phyloP scores from a whole-genome alignment of 345 rosid species.

The Rhizophora apiculata region DNA sequence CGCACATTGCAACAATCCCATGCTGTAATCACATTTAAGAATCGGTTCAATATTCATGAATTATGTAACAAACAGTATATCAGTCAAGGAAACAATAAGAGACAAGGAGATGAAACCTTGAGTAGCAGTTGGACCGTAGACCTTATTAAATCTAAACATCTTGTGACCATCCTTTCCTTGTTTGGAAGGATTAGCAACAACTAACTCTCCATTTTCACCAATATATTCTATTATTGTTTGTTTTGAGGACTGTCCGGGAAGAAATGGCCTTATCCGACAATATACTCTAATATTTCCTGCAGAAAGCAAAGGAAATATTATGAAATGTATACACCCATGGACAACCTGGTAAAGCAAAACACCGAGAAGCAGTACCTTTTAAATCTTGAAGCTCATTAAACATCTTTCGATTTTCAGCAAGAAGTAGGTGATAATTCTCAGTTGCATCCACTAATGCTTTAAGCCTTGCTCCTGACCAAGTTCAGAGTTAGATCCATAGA shows the following conservation, averaged over 20 bases:
- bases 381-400: conserved; percentile 92
- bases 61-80: conserved; percentile 3
- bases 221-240: conserved; percentile 51
- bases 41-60: background rate
- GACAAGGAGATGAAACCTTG: conserved; percentile 56
- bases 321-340: background rate
- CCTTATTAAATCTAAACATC: conserved; percentile 70
- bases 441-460: conserved; percentile 55
- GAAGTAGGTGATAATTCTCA: conserved; percentile 61
- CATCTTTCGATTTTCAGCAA: conserved; percentile 73
- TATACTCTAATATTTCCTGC: conserved; percentile 92
- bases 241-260: conserved; percentile 55
- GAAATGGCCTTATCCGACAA: conserved; percentile 79
- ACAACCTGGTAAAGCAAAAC: conserved; percentile 3
- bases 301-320: conserved; percentile 7
- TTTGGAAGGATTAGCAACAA: conserved; percentile 64
- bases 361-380: conserved; percentile 48
- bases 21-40: background rate
- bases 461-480: conserved; percentile 51
- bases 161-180: conserved; percentile 72
- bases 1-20: conserved; percentile 15
- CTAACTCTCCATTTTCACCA: conserved; percentile 79
- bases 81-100: background rate
- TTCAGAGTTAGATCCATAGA: conserved; percentile 9
- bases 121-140: conserved; percentile 61